Evolutionary conservation across 83 land plant species (phyloP), one percentile per base, ranked within the genome.

Genomic region (Thuja plicata): DNA sequence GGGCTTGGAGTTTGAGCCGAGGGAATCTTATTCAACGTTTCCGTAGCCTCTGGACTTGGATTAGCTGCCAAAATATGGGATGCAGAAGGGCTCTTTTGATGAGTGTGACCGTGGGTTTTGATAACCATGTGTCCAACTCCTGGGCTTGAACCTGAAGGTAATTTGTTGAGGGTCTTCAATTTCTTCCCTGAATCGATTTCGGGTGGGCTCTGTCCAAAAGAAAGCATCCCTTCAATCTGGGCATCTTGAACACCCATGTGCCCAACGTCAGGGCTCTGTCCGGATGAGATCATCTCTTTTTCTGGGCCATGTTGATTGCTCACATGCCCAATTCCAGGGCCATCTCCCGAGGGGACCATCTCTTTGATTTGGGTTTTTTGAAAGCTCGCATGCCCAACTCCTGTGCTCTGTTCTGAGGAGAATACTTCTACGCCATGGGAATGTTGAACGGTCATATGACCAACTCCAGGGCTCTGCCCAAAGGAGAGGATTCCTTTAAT

Each of bases 131-230:
- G 82, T 19, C 82, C 82, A 2, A 79, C 82, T 4, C 82, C 43
- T 21, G 82, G 82, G 82, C 82, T 79, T 79, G 81, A 4, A 16
- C 81, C 81, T 37, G 81, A 78, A 37, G 81, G 43, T 27, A 78
- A 37, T 5, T 37, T 35, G 43, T 78, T 78, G 43, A 78, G 8
- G 8, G 8, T 34, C 21, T 8, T 38, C 40, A 35, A 34, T 54
- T 54, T 54, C 57, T 54, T 54, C 80, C 35, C 81, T 77, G 21
- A 37, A n/a, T 77, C 19, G 41, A 77, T 35, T 37, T 35, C 6
- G 17, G 38, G 80, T 16, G 37, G 80, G 38, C 80, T 76, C 80
- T 34, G 40, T 8, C 80, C 19, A 0, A 40, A 34, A 19, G 80
- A 54, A 15, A 52, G 55, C 16, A 52, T 52, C 55, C 55, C 55